These are phyloP conservation scores for Phylloporus rhodoxanthus DNA, from an alignment of 768 basidiomycete genomes.

Conservation along the genomic window DNA sequence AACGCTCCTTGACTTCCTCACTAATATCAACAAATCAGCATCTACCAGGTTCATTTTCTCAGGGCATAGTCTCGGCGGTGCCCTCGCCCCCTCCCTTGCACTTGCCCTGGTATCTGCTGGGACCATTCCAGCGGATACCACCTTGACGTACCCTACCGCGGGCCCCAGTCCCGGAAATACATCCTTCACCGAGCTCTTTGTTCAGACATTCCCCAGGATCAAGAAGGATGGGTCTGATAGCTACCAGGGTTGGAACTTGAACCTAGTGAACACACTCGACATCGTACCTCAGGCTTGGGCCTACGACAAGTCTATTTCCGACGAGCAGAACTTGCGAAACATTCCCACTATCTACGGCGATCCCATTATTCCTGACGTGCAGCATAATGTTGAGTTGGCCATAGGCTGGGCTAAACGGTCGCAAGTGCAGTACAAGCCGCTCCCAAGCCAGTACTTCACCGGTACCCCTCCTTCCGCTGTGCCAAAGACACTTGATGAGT, in stretches of 20 bases:
- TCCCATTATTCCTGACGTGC: too few relatives aligned
- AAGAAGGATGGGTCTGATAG: neutral
- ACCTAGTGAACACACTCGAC: conserved; percentile 16
- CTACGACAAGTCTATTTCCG: too few relatives aligned
- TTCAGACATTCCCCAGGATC: neutral
- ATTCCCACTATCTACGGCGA: too few relatives aligned
- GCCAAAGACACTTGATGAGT: too few relatives aligned
- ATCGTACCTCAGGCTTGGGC: conserved; percentile 14
- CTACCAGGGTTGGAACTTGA: conserved; percentile 17
- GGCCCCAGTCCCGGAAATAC: conserved; percentile 2
- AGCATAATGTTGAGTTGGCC: too few relatives aligned
- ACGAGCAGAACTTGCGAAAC: too few relatives aligned
- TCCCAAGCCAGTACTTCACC: too few relatives aligned
- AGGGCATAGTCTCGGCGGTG: conserved; percentile 1
- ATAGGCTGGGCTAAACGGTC: too few relatives aligned
- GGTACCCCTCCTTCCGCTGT: too few relatives aligned
- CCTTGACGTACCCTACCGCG: conserved; percentile 4
- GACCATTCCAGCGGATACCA: neutral
- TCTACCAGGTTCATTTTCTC: conserved; percentile 2
- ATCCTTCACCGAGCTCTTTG: neutral
- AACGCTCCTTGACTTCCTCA: conserved; percentile 2
- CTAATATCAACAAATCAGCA: neutral
- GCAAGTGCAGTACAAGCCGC: too few relatives aligned
- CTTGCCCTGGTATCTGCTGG: neutral
- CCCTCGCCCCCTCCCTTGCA: conserved; percentile 4